Percentiles rank a stretch among this genome's conserved stretches.
Evolutionary conservation across 305 asterid species (phyloP).

Genomic region (Fraxinus dipetala): DNA sequence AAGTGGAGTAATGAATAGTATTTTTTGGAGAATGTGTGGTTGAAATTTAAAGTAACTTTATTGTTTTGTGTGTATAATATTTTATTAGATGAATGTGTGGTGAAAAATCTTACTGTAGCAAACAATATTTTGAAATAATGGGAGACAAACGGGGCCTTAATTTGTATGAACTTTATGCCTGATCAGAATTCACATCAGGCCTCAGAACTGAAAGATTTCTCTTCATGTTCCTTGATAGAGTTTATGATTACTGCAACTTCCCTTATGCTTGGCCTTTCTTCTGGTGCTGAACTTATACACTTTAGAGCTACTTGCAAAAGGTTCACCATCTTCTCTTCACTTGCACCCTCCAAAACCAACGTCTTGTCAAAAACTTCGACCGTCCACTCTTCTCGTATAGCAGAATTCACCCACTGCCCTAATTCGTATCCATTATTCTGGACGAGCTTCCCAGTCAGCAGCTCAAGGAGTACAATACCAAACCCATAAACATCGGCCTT

Average conservation of each 20-base stretch:
- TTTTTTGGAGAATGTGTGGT: too few species aligned
- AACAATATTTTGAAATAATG: too few species aligned
- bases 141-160: too few species aligned
- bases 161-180: neutral
- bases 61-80: too few species aligned
- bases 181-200: slow-evolving; percentile 4
- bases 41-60: too few species aligned
- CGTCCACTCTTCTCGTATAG: slow-evolving; percentile 75
- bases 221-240: slow-evolving; percentile 50
- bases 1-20: too few species aligned
- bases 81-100: too few species aligned
- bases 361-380: slow-evolving; percentile 63
- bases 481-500: slow-evolving; percentile 48
- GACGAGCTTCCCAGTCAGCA: slow-evolving; percentile 61
- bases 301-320: slow-evolving; percentile 67
- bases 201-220: slow-evolving; percentile 37
- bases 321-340: slow-evolving; percentile 59
- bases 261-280: slow-evolving; percentile 45
- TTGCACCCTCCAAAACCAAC: slow-evolving; percentile 49
- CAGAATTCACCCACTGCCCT: slow-evolving; percentile 61
- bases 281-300: slow-evolving; percentile 41
- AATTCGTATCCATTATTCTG: slow-evolving; percentile 54
- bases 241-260: slow-evolving; percentile 53
- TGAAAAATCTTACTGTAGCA: too few species aligned
- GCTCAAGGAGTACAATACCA: slow-evolving; percentile 61